Evolutionary conservation across 129 eudicot species (phyloP), one percentile per base, ranked within the genome.

Genomic region (Tanacetum coccineum): DNA sequence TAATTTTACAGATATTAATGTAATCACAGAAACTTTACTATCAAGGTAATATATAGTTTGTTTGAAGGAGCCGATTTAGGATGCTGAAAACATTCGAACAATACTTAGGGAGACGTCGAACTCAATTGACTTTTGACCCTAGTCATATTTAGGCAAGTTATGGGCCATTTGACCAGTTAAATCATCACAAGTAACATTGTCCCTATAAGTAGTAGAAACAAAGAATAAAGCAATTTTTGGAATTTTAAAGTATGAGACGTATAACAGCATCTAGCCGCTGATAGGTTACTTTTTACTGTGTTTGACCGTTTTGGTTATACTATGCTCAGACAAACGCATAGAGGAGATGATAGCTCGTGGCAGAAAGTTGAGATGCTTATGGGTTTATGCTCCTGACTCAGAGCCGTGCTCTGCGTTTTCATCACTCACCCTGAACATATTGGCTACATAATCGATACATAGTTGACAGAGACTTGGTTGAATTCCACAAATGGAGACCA

Each of bases 401-500:
- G 83, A 88, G 48, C 65, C 81, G 18, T 93, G 98, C 72, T 93
- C n/a, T n/a, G n/a, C n/a, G n/a, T n/a, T n/a, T n/a, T n/a, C 98
- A 93, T 32, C 98, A 88, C 51, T 93, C 98, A 20, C 62, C 86
- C 0, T 96, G 89, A 73, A 88, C 98, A 25, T 93, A 88, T 78
- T 93, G 96, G 98, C 77, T 93, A 71, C 98, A 93, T 78, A 93
- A 93, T 68, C 79, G 95, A 49, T 69, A 91, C 55, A 68, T 93
- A 42, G 92, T 93, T 9, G 84, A 84, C 46, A 74, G 96, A 75
- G 83, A 89, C 57, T 74, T 88, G 71, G 77, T 80, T 12, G 96
- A 87, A 67, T 93, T 93, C 46, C 32, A 64, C 71, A 78, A 74
- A 51, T 93, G 98, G 98, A 88, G 77, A 77, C 89, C 90, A 21